Percentiles rank a stretch among this genome's conserved stretches.
Evolutionary conservation across 2,329 filamentous ascomycete genomes (phyloP).

Genomic region (Nothophaeocryptopus gaeumannii): DNA sequence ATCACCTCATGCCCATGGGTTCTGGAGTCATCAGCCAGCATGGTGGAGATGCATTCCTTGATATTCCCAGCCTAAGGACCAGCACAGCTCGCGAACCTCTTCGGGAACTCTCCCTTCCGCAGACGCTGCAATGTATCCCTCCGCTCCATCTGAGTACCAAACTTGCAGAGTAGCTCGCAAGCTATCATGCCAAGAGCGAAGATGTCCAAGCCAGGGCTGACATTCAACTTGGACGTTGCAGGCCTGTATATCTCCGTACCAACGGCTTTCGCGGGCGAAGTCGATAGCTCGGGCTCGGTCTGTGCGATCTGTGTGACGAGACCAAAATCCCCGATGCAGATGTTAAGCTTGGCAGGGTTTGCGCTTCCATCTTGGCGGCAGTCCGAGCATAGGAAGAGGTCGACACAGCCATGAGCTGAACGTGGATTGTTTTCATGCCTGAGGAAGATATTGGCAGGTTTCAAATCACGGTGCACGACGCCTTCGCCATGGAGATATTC

Average conservation of each 20-base stretch:
- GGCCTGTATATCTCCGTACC: slow-evolving; percentile 64
- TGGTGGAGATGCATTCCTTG: slow-evolving; percentile 13
- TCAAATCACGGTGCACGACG: slow-evolving; percentile 65
- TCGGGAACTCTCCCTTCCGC: slow-evolving; percentile 20
- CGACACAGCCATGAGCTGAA: slow-evolving; percentile 40
- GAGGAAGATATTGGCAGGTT: slow-evolving; percentile 67
- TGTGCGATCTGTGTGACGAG: slow-evolving; percentile 57
- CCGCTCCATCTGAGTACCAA: slow-evolving; percentile 47
- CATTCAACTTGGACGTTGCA: slow-evolving; percentile 33
- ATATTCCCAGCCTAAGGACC: slow-evolving; percentile 10
- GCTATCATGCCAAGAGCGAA: slow-evolving; percentile 62
- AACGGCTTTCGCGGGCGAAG: slow-evolving; percentile 38
- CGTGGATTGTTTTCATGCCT: slow-evolving; percentile 41
- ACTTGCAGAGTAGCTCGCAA: slow-evolving; percentile 59
- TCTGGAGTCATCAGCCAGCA: slow-evolving; percentile 8
- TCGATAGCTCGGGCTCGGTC: slow-evolving; percentile 16
- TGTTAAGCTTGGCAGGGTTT: slow-evolving; percentile 31
- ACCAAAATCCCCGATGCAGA: slow-evolving; percentile 67
- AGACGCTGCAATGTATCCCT: slow-evolving; percentile 36
- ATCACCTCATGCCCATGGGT: background rate
- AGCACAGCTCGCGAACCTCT: slow-evolving; percentile 12
- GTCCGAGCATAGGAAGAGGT: slow-evolving; percentile 45
- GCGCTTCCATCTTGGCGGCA: slow-evolving; percentile 37
- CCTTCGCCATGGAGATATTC: slow-evolving; percentile 61
- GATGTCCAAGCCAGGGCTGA: slow-evolving; percentile 57